Conservation (phyloP, 768 basidiomycete species). For the Tricholoma bakamatsutake region DNA sequence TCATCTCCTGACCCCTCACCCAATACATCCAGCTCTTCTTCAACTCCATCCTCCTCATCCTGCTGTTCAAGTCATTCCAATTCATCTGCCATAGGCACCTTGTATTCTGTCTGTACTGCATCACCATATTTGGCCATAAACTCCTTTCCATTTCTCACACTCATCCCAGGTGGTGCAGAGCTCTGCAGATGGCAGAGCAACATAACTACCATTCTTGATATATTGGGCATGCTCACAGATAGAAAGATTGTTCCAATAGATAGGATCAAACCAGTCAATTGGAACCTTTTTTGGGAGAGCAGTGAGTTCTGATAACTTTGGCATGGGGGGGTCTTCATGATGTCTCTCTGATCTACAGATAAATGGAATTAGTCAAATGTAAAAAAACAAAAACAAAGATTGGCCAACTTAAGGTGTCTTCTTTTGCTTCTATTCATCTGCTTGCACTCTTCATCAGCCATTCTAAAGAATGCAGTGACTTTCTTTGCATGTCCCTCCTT, state of each 20-base stretch:
- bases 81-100: background rate
- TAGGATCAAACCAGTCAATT: constrained; percentile 20
- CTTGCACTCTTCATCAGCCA: too few relatives aligned
- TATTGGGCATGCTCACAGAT: constrained; percentile 5
- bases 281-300: too few relatives aligned
- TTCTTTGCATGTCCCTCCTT: too few relatives aligned
- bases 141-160: constrained; percentile 9
- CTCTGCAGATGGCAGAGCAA: constrained; percentile 12
- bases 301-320: too few relatives aligned
- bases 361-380: background rate
- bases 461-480: too few relatives aligned
- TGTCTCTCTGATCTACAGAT: background rate
- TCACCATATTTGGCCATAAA: too few relatives aligned
- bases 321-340: too few relatives aligned
- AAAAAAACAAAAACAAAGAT: background rate
- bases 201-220: constrained; percentile 3
- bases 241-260: constrained; percentile 16
- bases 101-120: background rate
- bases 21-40: background rate
- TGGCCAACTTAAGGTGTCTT: too few relatives aligned
- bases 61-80: constrained; percentile 11
- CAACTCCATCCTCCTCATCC: background rate
- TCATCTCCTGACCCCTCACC: background rate
- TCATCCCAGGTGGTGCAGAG: constrained; percentile 1
- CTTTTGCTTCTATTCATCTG: too few relatives aligned